phyloP scores from a whole-genome alignment of 768 basidiomycete species.

The Trichaptum fuscoviolaceum region DNA sequence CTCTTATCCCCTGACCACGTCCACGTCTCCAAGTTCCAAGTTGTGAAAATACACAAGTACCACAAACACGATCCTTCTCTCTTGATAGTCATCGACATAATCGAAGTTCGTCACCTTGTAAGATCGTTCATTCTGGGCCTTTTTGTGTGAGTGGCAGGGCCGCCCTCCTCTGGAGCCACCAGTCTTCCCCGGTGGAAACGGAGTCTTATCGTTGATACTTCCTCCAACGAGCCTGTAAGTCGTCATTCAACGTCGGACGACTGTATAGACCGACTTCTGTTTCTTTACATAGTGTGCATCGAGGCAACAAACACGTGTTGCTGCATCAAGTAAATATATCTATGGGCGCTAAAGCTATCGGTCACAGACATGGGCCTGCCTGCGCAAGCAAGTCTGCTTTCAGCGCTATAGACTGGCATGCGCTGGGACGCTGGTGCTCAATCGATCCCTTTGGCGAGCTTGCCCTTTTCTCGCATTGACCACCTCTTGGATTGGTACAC shows the following conservation, averaged over 20 bases:
- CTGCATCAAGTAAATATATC: background rate
- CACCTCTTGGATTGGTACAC: background rate
- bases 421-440: background rate
- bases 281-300: background rate
- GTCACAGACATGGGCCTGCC: too few relatives aligned
- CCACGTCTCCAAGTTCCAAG: too few relatives aligned
- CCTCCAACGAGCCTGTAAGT: background rate
- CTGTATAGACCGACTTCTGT: background rate
- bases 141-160: background rate
- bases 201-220: background rate
- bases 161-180: too few relatives aligned
- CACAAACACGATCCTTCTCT: too few relatives aligned
- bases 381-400: background rate
- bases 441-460: background rate
- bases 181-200: background rate
- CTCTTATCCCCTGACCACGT: too few relatives aligned
- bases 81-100: too few relatives aligned
- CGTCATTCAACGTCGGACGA: background rate
- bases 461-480: background rate
- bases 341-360: too few relatives aligned
- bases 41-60: too few relatives aligned
- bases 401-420: background rate
- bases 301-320: background rate
- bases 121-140: background rate
- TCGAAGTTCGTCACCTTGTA: too few relatives aligned